Evolutionary conservation across 2,329 filamentous ascomycete species (phyloP), one percentile per base, ranked within the genome.

Genomic region (Diaporthe australafricana): DNA sequence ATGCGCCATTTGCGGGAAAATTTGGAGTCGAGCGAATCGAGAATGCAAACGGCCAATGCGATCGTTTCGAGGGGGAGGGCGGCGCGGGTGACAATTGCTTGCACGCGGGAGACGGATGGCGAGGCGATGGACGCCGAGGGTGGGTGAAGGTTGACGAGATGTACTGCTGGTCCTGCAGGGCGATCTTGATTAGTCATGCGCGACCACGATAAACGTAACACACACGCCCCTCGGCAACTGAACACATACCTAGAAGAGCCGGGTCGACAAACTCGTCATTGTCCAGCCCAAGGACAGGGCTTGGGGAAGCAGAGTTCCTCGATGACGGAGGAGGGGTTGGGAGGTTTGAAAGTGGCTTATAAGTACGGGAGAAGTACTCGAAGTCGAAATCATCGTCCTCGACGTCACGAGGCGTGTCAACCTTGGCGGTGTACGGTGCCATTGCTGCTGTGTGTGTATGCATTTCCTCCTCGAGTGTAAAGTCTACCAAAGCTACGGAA

Each of bases 131-230:
- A 92, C 71, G 90, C 89, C 16, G 88, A 87, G 12, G 89, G 87
- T 14, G 91, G 91, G 70, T 92, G 87, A 79, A 92, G 87, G 79
- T 91, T 91, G 77, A 90, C 88, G 70, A 93, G 86, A 77, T 92
- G 90, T 62, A 90, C 87, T 74, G 91, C 89, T 68, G 91, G 89
- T 72, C 90, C 91, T 92, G 78, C 27, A 45, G 30, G 32, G 42
- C 27, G 55, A 45, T 60, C 22, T 65, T 62, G 53, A 67, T 68
- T 67, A 73, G 76, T 73, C 74, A 72, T 67, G 69, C 35, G 66
- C 22, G 52, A 68, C 63, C 73, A 68, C 67, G 27, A 69, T 79
- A 80, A 73, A 42, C 35, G 22, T n/a, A 56, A 70, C 55, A 56
- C 82, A 70, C 75, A 84, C 38, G 32, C 45, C 27, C 57, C 30